Base-by-base conservation (phyloP, 78 protist species). In the Guillardia theta region DNA sequence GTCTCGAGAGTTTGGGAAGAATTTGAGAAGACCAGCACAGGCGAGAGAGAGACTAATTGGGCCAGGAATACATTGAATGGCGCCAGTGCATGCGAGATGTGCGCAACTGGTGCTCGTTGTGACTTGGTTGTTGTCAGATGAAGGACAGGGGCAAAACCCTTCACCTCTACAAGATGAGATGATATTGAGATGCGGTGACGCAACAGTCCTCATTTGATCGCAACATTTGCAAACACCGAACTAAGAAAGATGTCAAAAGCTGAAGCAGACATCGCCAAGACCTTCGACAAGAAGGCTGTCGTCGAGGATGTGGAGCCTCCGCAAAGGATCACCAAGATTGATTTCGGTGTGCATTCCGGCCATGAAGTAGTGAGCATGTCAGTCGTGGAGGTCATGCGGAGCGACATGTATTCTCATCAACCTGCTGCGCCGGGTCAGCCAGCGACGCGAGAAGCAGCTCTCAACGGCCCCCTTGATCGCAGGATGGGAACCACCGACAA, bases 381-480 rank as follows among this genome's bases (percentile, higher is more conserved):
- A 1, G 90, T 78, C 24, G 48, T 78, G 44, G 90, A 78, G 8
- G 90, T 78, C 48, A 37, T 44, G 21, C 45, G 90, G 30, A 48
- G 44, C 8, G 90, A 78, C 8, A 78, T 78, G 90, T 78, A 78
- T 30, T 15, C 44, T 6, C 45, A 78, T 19, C 53, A 18, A 4
- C 90, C 90, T n/a, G 33, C 90, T 0, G 90, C 90, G 10, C 90
- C 90, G 9, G 90, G 70, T 58, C 90, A 43, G 4, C 90, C 90
- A 0, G 1, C 90, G 0, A 8, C 12, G 50, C 90, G 90, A 2
- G 50, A 43, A 30, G 44, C 90, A 0, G 90, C 90, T 8, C 4
- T 0, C 6, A 18, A 43, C 33, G 90, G 90, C 18, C 90, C 90
- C 10, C 50, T 78, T 9, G 90, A 78, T 43, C 0, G 45, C 53